Conservation (phyloP, 306 rosid species). For the Purshia tridentata region DNA sequence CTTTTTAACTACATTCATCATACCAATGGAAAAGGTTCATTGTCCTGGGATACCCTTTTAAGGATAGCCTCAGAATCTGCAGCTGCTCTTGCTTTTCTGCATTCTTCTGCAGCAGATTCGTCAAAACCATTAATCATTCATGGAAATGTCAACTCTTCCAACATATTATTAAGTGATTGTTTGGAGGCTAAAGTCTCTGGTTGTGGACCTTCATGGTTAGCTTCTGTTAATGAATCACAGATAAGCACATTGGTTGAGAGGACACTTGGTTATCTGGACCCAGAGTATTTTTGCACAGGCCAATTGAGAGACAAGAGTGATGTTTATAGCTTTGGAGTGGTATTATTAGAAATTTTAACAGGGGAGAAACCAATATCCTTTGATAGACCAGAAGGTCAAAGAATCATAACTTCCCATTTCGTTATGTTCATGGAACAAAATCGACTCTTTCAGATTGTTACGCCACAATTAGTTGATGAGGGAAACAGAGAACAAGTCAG, state of each 20-base stretch:
- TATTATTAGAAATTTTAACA: background rate
- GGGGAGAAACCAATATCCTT: conserved; percentile 14
- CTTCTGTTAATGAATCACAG: background rate
- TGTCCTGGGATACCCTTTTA: background rate
- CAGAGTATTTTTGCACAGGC: conserved; percentile 3
- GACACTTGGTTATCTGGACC: conserved; percentile 13
- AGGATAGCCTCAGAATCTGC: conserved; percentile 13
- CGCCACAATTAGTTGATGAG: background rate
- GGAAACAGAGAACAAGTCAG: conserved; percentile 6
- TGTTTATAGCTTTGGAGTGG: conserved; percentile 16
- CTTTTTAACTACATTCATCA: conserved; percentile 12
- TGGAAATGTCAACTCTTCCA: conserved; percentile 15
- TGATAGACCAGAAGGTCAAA: background rate
- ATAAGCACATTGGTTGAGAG: background rate
- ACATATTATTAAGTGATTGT: background rate
- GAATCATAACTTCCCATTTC: conserved; percentile 12
- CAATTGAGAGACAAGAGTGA: conserved; percentile 13
- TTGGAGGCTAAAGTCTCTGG: background rate
- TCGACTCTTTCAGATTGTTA: background rate
- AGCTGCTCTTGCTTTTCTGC: conserved; percentile 2
- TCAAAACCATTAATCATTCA: background rate
- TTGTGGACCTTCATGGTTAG: background rate
- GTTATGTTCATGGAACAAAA: background rate
- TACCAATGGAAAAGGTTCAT: background rate
- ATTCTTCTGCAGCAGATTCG: background rate